Evolutionary conservation across 495 filamentous ascomycete species (phyloP).

Genomic region (Melanomma pulvis-pyrius): DNA sequence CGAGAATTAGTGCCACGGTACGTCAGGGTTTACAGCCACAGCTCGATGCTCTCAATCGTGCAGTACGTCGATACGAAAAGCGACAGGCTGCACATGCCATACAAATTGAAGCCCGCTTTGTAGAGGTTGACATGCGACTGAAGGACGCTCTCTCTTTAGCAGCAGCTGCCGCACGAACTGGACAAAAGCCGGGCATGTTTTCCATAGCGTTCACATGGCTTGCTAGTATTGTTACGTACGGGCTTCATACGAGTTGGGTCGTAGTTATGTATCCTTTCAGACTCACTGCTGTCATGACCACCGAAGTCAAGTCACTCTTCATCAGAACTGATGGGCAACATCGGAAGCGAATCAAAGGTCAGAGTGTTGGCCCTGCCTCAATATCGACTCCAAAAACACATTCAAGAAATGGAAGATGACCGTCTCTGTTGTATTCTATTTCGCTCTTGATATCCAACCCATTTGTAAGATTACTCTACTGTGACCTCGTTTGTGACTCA

Average conservation of each 20-base stretch:
- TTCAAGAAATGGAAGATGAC: conserved; percentile 28
- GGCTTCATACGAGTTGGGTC: conserved; percentile 20
- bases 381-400: conserved; percentile 27
- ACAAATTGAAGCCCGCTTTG: conserved; percentile 75
- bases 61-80: conserved; percentile 93
- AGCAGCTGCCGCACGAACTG: conserved; percentile 61
- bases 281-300: background rate
- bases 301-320: conserved; percentile 24
- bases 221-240: conserved; percentile 13
- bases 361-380: conserved; percentile 15
- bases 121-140: conserved; percentile 67
- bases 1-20: conserved; percentile 61
- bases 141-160: conserved; percentile 79
- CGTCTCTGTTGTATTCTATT: conserved; percentile 1
- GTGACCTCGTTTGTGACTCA: background rate
- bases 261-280: conserved; percentile 29
- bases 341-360: conserved; percentile 19
- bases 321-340: conserved; percentile 11
- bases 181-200: conserved; percentile 49
- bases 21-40: conserved; percentile 72
- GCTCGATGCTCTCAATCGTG: conserved; percentile 85
- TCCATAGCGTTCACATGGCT: conserved; percentile 23
- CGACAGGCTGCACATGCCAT: conserved; percentile 69
- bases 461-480: background rate
- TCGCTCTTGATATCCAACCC: background rate